Base-by-base conservation (phyloP, 2,329 filamentous ascomycete species). In the Pestalotiopsis sp. region DNA sequence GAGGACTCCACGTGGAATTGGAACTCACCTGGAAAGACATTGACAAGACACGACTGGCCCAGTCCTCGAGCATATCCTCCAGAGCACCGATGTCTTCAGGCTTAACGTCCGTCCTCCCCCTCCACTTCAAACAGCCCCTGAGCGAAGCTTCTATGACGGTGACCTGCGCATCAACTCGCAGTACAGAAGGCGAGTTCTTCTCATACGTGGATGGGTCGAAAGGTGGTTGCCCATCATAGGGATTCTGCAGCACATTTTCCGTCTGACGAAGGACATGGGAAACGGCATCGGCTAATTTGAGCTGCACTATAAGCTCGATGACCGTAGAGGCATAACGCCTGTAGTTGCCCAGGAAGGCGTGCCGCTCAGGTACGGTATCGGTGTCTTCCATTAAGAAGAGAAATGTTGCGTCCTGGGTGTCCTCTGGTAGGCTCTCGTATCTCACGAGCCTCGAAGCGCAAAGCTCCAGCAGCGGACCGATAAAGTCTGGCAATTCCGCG, bases 341-440 rank as follows among this genome's bases (percentile, higher is more conserved):
- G 79, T 99, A 99, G 76, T 99, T 98, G 3, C 95, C 94, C 12
- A 98, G 86, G 78, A 99, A 99, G 1, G 94, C 94, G 80, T 99
- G 96, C 27, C 94, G 89, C 78, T 99, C 96, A 0, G 96, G 96
- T 23, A 95, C 85, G 0, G 95, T 98, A 76, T 99, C 96, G 67
- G 97, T 97, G 77, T 99, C 96, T 76, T 98, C 95, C 75, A 94
- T 86, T 1, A 99, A 85, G 72, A 97, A 96, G 12, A 93, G 84
- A 69, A 94, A 88, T 0, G 92, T 95, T 2, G 93, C 87, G 74
- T 98, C 91, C 61, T 93, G 88, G 0, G 91, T 92, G 71, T 97
- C 92, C 71, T 95, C 91, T 0, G 94, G 93, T 2, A 98, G 83
- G 71, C 88, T 91, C 79, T 99, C 96, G 79, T 97, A 99, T 67